Percentiles rank a stretch among this genome's conserved stretches.
Evolutionary conservation across 2,329 filamentous ascomycete genomes (phyloP).

Genomic region (Aureobasidium sp.): DNA sequence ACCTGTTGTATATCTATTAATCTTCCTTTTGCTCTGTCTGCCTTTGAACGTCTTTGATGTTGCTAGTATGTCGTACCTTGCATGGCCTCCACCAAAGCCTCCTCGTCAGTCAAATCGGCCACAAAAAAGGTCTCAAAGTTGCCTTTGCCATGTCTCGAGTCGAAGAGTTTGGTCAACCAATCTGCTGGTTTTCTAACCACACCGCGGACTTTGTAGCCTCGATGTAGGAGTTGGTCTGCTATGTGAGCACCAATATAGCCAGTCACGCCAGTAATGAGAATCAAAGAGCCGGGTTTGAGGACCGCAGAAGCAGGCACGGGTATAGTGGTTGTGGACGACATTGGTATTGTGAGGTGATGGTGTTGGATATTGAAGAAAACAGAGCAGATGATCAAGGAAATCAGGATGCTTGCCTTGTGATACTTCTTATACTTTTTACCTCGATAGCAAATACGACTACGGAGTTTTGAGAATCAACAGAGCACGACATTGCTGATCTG

Average conservation of each 20-base stretch:
- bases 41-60: too few species aligned
- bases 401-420: too few species aligned
- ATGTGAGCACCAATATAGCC: slow-evolving; percentile 5
- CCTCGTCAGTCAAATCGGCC: background rate
- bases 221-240: background rate
- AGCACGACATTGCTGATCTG: background rate
- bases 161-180: background rate
- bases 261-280: background rate
- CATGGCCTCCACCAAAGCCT: background rate
- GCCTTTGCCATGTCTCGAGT: background rate
- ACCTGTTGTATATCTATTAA: background rate
- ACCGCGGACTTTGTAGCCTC: slow-evolving; percentile 3
- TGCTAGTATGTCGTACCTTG: background rate
- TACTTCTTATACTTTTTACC: background rate
- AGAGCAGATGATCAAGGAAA: background rate
- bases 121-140: background rate
- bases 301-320: background rate
- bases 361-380: background rate
- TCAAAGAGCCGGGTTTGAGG: background rate
- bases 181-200: background rate
- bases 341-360: background rate
- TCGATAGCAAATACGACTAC: background rate
- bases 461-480: background rate
- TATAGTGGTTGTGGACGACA: background rate
- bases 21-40: background rate